A percentile compares a stretch with the other conserved stretches of the same genome.
These are phyloP conservation scores for Heracleum sosnowskyi DNA, from an alignment of 129 eudicot genomes.

Conservation along the genomic window DNA sequence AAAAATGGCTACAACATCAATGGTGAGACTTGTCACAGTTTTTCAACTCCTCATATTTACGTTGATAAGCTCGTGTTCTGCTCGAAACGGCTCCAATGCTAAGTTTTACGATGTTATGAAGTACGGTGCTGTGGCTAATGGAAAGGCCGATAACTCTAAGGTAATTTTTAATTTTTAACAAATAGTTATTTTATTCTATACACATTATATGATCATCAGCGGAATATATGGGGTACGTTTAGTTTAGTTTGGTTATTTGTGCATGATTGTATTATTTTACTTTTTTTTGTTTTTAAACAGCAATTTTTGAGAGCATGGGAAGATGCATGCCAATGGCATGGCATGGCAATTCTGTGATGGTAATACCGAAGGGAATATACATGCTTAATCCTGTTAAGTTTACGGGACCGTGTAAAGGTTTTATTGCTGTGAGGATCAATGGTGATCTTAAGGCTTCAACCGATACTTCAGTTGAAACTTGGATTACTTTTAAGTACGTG, in stretches of 20 bases:
- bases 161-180: background rate
- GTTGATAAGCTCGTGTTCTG: background rate
- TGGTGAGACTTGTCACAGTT: background rate
- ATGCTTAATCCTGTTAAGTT: no score
- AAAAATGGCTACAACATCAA: background rate
- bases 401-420: no score
- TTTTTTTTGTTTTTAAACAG: background rate
- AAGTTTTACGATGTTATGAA: background rate
- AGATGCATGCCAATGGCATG: no score
- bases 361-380: no score
- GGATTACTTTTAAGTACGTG: no score
- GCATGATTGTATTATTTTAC: background rate
- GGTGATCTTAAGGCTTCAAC: no score
- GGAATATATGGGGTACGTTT: background rate
- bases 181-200: background rate
- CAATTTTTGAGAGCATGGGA: no score
- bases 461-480: no score
- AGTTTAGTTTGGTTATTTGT: no score
- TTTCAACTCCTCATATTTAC: background rate
- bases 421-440: no score
- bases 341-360: no score
- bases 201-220: no score
- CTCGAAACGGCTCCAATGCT: background rate
- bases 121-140: constrained; percentile 12
- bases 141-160: constrained; percentile 3